Evolutionary conservation across 768 basidiomycete species (phyloP).

Genomic region (Flagelloscypha sp.): DNA sequence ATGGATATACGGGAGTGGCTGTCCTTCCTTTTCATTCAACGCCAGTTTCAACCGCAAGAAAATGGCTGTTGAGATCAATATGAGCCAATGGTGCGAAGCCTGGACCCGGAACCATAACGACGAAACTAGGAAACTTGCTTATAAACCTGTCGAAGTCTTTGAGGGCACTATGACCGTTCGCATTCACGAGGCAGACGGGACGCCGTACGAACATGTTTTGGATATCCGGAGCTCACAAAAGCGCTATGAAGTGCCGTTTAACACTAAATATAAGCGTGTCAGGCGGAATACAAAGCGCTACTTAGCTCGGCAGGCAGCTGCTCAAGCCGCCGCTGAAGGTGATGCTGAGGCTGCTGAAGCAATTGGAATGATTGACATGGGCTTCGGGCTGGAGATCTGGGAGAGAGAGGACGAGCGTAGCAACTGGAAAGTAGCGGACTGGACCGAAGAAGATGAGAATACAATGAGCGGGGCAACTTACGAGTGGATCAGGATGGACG

Average conservation of each 20-base stretch:
- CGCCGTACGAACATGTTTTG: conserved; percentile 96
- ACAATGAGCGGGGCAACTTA: conserved; percentile 93
- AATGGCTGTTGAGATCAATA: conserved; percentile 95
- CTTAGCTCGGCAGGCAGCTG: conserved; percentile 84
- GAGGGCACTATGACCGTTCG: conserved; percentile 99
- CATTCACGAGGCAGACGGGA: conserved; percentile 98
- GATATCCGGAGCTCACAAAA: conserved; percentile 84
- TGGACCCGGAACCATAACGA: conserved; percentile 62
- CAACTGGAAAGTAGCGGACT: conserved; percentile 95
- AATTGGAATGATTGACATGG: conserved; percentile 90
- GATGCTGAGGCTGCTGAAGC: conserved; percentile 89
- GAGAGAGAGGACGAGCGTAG: conserved; percentile 90
- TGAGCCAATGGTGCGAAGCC: conserved; percentile 84
- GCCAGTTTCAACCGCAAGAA: conserved; percentile 96
- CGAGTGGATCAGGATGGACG: conserved; percentile 99
- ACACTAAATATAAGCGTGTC: conserved; percentile 97
- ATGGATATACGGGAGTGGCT: conserved; percentile 98
- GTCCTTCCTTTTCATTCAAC: conserved; percentile 82
- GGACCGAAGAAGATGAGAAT: conserved; percentile 95
- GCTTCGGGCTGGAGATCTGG: conserved; percentile 91
- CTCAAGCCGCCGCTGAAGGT: conserved; percentile 87
- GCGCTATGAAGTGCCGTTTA: conserved; percentile 97
- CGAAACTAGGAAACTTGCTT: conserved; percentile 51
- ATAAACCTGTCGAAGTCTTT: conserved; percentile 83
- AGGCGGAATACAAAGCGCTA: conserved; percentile 94